Evolutionary conservation across 176 grass and related monocot species (phyloP).

Genomic region (Canna indica): DNA sequence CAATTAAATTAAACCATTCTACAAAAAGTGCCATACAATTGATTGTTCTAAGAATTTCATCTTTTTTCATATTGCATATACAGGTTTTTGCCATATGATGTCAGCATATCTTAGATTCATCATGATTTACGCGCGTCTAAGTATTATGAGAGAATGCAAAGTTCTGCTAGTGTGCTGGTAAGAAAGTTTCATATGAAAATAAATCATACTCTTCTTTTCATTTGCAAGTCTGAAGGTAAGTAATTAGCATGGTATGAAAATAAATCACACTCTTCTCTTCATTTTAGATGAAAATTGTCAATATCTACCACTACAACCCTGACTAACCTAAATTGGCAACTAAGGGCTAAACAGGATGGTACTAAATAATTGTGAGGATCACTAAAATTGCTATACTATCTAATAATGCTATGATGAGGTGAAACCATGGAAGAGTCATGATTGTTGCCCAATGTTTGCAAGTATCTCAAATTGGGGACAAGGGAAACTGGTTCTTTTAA

Average conservation of each 20-base stretch:
- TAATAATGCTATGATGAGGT: neutral
- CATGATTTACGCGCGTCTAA: neutral
- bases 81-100: neutral
- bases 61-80: neutral
- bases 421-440: neutral
- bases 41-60: neutral
- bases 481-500: neutral
- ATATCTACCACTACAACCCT: too few species aligned
- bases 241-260: neutral
- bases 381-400: neutral
- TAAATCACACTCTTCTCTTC: too few species aligned
- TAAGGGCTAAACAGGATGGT: neutral
- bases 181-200: neutral
- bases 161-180: neutral
- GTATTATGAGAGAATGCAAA: neutral
- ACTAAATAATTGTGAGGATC: neutral
- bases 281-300: neutral
- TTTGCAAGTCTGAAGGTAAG: neutral
- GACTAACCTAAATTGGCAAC: neutral
- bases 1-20: neutral
- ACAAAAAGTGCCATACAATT: neutral
- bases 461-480: neutral
- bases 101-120: too few species aligned
- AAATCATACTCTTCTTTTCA: neutral
- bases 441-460: neutral